Evolutionary conservation across 2,329 filamentous ascomycete species (phyloP).

Genomic region (Aspergillus pseudoviridinutans): DNA sequence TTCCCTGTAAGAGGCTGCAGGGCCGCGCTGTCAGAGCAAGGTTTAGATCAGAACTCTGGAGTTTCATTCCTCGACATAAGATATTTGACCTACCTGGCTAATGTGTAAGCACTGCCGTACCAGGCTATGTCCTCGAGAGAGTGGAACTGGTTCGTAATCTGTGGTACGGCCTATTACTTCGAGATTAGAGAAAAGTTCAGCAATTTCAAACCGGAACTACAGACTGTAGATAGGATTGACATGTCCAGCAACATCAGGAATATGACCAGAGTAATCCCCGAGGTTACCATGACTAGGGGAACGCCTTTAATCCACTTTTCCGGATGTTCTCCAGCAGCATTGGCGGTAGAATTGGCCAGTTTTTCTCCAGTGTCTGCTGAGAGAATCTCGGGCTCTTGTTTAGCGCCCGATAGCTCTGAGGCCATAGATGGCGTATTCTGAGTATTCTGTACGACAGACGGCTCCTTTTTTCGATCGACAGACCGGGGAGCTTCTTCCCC

Average conservation of each 20-base stretch:
- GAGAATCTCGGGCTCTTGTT: too few species aligned
- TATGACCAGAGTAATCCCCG: constrained; percentile 39
- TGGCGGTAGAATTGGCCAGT: too few species aligned
- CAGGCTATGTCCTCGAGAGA: constrained; percentile 34
- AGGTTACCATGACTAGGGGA: constrained; percentile 22
- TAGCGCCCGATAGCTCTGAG: too few species aligned
- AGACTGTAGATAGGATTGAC: constrained; percentile 51
- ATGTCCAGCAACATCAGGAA: constrained; percentile 52
- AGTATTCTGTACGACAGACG: too few species aligned
- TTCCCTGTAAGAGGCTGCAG: constrained; percentile 4
- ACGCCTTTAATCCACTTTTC: constrained; percentile 15
- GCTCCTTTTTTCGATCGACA: too few species aligned
- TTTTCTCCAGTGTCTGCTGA: too few species aligned
- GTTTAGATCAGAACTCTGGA: background rate
- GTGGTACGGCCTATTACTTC: constrained; percentile 39
- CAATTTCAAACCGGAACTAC: background rate
- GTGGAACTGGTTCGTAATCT: constrained; percentile 44
- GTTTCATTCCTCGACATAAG: too few species aligned
- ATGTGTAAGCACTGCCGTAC: constrained; percentile 39
- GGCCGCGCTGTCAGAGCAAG: constrained; percentile 1
- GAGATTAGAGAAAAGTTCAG: background rate
- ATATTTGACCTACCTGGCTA: constrained; percentile 30
- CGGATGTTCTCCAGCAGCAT: background rate
- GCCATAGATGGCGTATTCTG: too few species aligned
- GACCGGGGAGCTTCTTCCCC: too few species aligned